These are phyloP conservation scores for Raphidocelis subcapitata DNA, from an alignment of 139 green algal genomes.

Conservation along the genomic window DNA sequence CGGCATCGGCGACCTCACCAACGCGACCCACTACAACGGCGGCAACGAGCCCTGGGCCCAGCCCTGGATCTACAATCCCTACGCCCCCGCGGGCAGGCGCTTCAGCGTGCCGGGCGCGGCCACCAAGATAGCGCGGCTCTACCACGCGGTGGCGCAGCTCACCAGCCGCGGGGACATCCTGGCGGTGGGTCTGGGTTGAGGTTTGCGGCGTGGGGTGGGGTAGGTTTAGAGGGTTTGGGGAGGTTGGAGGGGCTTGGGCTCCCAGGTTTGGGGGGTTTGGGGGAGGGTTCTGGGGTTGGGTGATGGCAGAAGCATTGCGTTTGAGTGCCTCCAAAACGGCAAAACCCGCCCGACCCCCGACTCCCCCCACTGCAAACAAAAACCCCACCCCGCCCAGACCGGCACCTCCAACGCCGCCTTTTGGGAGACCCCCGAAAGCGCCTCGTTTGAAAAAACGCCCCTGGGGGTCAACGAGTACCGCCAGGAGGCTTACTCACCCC, in stretches of 20 bases:
- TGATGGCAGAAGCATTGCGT: too few species aligned
- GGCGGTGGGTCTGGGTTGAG: conserved; percentile 1
- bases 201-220: too few species aligned
- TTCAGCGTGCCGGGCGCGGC: conserved; percentile 1
- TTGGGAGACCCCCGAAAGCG: not conserved
- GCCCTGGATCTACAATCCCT: conserved; percentile 14
- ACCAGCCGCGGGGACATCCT: conserved; percentile 8
- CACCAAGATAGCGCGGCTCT: conserved; percentile 9
- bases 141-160: conserved; percentile 8
- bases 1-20: conserved; percentile 13
- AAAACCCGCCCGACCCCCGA: too few species aligned
- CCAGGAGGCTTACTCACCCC: not conserved
- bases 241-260: too few species aligned
- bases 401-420: conserved; percentile 20
- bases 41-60: conserved; percentile 12
- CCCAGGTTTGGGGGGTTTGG: too few species aligned
- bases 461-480: conserved; percentile 17
- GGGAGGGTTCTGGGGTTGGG: too few species aligned
- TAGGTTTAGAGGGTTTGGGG: too few species aligned
- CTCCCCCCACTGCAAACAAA: too few species aligned
- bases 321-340: too few species aligned
- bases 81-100: not conserved
- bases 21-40: conserved; percentile 10
- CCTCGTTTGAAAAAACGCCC: conserved; percentile 5
- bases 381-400: not conserved